phyloP scores from a whole-genome alignment of 78 protist species.

The Pelomyxa schiedti region DNA sequence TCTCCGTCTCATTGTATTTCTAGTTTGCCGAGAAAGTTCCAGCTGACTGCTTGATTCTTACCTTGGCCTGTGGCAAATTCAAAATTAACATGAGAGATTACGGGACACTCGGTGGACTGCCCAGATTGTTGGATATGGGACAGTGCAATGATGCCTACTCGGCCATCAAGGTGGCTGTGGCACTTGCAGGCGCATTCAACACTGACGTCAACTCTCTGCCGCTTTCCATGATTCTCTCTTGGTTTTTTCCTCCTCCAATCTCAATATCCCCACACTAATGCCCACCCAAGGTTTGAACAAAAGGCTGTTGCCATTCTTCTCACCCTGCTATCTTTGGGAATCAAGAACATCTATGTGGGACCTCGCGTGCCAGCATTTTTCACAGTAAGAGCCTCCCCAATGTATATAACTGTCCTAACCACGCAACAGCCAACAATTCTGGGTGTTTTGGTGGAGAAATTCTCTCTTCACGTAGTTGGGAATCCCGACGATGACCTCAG shows the following conservation, averaged over 20 bases:
- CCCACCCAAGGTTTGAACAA: constrained; percentile 73
- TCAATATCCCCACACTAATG: constrained; percentile 24
- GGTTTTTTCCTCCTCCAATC: constrained; percentile 68
- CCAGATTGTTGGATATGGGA: constrained; percentile 77
- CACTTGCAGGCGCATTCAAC: constrained; percentile 31
- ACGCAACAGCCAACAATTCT: background rate
- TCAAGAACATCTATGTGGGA: constrained; percentile 62
- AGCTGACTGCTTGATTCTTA: constrained; percentile 1
- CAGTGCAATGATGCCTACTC: constrained; percentile 82
- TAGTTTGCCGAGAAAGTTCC: background rate
- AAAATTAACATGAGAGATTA: constrained; percentile 28
- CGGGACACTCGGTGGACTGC: constrained; percentile 68
- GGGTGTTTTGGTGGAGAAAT: background rate
- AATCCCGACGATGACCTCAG: background rate
- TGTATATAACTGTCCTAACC: no score
- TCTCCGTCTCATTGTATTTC: constrained; percentile 50
- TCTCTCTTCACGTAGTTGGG: background rate
- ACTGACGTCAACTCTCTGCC: constrained; percentile 52
- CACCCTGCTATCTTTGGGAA: constrained; percentile 53
- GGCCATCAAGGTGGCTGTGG: constrained; percentile 63
- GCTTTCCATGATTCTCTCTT: constrained; percentile 18
- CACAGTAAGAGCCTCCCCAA: no score
- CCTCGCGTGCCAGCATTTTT: constrained; percentile 74
- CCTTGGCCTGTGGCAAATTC: constrained; percentile 56
- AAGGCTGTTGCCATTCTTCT: constrained; percentile 75